Evolutionary conservation across 2,329 filamentous ascomycete species (phyloP), one percentile per base, ranked within the genome.

Genomic region (Aspergillus neoniger): DNA sequence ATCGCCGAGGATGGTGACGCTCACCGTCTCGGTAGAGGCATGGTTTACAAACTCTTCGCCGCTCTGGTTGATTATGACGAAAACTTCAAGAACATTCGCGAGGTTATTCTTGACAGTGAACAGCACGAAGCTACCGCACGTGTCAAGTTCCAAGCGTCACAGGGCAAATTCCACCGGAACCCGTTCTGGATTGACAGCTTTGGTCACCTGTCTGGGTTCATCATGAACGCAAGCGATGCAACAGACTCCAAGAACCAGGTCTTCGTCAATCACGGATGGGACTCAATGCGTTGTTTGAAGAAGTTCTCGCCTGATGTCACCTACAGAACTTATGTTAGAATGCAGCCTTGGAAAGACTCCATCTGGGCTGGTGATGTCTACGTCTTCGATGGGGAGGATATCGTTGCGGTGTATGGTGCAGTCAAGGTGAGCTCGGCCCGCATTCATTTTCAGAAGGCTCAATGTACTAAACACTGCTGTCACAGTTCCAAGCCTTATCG

Each of bases 41-140:
- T 92, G 79, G 88, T 89, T 14, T 95, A 95, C 83, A 93, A 92
- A 77, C 83, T 89, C 55, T 86, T 86, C 77, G 83, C 83, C 69
- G 80, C 82, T 56, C 76, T 86, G 32, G 84, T 86, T 39, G 82
- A 81, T 53, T 86, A 86, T 66, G 80, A 82, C 59, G 78, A 81
- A 59, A 83, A 81, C 67, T 86, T 84, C 73, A 80, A 83, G 57
- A 83, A 82, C 53, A 86, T 86, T 76, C 78, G 83, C 49, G 83
- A 86, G 67, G 84, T 86, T 51, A 83, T 86, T 53, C 77, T 86
- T 10, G 83, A 86, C 68, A 83, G 83, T 60, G 80, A 82, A 61
- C 75, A 81, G 56, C 83, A 83, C 25, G 84, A 86, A 66, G 84
- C 84, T 17, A 85, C 83, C 44, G 82, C 83, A 38, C 71, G 77